A percentile compares a stretch with the other conserved stretches of the same genome.
These are phyloP conservation scores for Diaporthe eres DNA, from an alignment of 2,329 filamentous ascomycete species.

Conservation along the genomic window DNA sequence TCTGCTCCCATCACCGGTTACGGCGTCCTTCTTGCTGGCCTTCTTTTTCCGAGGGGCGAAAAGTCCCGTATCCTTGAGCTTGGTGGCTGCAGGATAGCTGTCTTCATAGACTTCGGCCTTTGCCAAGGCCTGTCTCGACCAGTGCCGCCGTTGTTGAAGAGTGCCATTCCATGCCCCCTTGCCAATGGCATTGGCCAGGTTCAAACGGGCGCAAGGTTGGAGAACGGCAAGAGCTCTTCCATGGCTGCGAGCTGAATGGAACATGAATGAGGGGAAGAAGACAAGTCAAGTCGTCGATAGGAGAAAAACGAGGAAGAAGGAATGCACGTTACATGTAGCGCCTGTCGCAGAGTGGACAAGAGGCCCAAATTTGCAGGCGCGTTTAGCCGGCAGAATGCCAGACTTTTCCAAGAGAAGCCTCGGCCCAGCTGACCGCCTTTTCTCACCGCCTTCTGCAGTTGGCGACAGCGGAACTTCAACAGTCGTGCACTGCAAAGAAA, in stretches of 20 bases:
- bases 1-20: conserved; percentile 54
- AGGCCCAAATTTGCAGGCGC: background rate
- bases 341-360: background rate
- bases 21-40: background rate
- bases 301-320: too few relatives aligned
- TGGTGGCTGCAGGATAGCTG: background rate
- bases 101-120: background rate
- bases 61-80: conserved; percentile 8
- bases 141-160: background rate
- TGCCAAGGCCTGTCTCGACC: accelerated
- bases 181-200: background rate
- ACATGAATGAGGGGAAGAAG: conserved; percentile 35
- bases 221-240: conserved; percentile 34
- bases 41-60: background rate
- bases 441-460: background rate
- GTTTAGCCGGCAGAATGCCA: conserved; percentile 6
- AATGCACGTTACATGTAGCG: too few relatives aligned
- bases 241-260: conserved; percentile 33
- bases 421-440: background rate
- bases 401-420: background rate
- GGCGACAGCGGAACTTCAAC: background rate
- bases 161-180: background rate
- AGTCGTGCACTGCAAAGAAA: background rate
- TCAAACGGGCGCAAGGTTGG: conserved; percentile 32
- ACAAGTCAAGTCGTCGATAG: background rate